These are phyloP conservation scores for Cyberlindnera petersonii DNA, from an alignment of 805 yeast genomes.

Conservation along the genomic window DNA sequence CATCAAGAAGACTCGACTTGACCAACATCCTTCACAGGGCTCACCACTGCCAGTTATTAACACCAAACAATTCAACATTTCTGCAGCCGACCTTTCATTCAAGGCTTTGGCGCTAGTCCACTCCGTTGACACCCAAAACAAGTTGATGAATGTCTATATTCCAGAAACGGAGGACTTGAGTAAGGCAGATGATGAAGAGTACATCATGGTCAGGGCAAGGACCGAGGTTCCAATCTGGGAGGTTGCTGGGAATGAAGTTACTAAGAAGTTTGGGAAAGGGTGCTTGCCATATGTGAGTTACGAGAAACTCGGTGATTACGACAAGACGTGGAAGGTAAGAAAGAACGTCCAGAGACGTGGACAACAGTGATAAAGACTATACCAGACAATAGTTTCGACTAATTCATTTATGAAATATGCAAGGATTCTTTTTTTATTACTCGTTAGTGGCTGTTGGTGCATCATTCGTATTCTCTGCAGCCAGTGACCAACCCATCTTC, in stretches of 20 bases:
- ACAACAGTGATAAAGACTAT: conserved; percentile 24
- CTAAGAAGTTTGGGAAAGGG: conserved; percentile 16
- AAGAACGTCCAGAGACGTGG: conserved; percentile 50
- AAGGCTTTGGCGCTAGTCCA: conserved; percentile 62
- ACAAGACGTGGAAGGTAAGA: conserved; percentile 55
- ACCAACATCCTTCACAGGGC: conserved; percentile 9
- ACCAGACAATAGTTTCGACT: no score
- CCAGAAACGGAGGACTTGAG: conserved; percentile 34
- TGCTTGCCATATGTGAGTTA: conserved; percentile 44
- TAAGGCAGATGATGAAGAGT: conserved; percentile 21
- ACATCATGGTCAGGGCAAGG: conserved; percentile 54
- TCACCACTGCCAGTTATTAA: conserved; percentile 14
- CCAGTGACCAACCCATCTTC: conserved; percentile 67
- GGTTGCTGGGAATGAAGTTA: conserved; percentile 29
- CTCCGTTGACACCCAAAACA: conserved; percentile 44
- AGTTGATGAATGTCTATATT: conserved; percentile 51
- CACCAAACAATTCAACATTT: conserved; percentile 7
- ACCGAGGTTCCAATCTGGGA: conserved; percentile 64
- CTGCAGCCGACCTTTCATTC: conserved; percentile 27
- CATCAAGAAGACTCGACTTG: conserved; percentile 11
- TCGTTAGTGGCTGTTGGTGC: conserved; percentile 11
- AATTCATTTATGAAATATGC: background rate
- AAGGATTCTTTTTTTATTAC: conserved; percentile 4
- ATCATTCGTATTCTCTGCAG: conserved; percentile 28
- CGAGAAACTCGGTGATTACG: conserved; percentile 38